phyloP scores from a whole-genome alignment of 169 alveolate genomes.

The Cryptosporidium felis region DNA sequence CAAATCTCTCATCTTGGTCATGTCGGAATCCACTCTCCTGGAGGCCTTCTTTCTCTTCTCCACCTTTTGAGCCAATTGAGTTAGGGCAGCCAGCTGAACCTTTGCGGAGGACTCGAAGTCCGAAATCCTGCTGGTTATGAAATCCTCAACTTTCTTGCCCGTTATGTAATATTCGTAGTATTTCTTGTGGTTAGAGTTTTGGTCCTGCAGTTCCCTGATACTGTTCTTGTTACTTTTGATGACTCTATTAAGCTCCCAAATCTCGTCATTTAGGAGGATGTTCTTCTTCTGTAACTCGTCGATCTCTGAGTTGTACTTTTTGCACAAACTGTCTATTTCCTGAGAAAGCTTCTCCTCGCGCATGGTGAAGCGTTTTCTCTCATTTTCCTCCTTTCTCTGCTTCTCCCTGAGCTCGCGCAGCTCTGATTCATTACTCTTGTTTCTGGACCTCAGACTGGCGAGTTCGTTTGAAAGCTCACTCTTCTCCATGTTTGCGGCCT shows the following conservation, averaged over 20 bases:
- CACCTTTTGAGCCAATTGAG: constrained; percentile 1
- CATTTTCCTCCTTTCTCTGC: constrained; percentile 66
- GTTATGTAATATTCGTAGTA: constrained; percentile 26
- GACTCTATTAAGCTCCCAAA: constrained; percentile 49
- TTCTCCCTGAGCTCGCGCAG: constrained; percentile 30
- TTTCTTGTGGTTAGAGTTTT: constrained; percentile 19
- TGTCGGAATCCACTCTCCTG: no score
- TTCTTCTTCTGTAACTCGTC: constrained; percentile 54
- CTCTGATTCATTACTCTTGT: constrained; percentile 47
- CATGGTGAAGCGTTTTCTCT: constrained; percentile 31
- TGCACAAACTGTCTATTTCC: constrained; percentile 57
- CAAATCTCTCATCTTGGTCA: no score
- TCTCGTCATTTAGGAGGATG: constrained; percentile 30
- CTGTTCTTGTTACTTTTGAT: constrained; percentile 17
- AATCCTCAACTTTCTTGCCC: constrained; percentile 36
- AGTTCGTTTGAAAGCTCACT: constrained; percentile 22
- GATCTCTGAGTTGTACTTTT: constrained; percentile 13
- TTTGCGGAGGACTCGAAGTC: constrained; percentile 20
- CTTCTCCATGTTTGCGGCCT: background rate
- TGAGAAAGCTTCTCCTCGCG: constrained; percentile 61
- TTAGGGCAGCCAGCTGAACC: constrained; percentile 19
- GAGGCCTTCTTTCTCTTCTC: constrained; percentile 16
- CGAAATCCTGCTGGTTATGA: constrained; percentile 16
- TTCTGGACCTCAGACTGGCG: constrained; percentile 4
- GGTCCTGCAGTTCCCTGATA: constrained; percentile 47